phyloP scores from a whole-genome alignment of 176 grass and related monocot species.

The Rhynchospora breviuscula region DNA sequence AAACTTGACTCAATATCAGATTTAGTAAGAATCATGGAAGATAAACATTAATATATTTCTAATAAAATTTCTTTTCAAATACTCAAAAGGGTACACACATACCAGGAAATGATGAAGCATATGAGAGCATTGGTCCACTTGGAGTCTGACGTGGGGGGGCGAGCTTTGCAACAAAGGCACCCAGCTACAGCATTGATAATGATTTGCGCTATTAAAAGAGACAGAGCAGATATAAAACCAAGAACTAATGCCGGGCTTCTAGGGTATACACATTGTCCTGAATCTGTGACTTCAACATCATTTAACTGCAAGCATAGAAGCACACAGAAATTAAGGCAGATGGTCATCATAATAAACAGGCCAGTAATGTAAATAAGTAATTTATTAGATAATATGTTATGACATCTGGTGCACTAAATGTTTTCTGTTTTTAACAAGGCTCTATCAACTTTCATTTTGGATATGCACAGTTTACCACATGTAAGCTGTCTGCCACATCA shows the following conservation, averaged over 20 bases:
- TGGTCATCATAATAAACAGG: not conserved
- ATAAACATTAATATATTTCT: not conserved
- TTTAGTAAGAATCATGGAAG: not conserved
- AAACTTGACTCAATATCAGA: not conserved
- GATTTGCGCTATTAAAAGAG: slow-evolving; percentile 38
- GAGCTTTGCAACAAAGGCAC: slow-evolving; percentile 47
- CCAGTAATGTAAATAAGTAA: too few species aligned
- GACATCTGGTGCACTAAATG: not conserved
- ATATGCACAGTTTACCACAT: not conserved
- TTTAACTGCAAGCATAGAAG: slow-evolving; percentile 20
- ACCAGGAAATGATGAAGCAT: slow-evolving; percentile 47
- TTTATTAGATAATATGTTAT: not conserved
- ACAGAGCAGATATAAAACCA: slow-evolving; percentile 27
- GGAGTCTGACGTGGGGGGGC: slow-evolving; percentile 22
- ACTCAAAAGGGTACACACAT: not conserved
- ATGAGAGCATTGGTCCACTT: slow-evolving; percentile 37
- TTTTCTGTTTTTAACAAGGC: not conserved
- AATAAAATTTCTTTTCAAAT: not conserved
- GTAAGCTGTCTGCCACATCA: not conserved
- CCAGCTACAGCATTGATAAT: slow-evolving; percentile 38
- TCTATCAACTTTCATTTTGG: not conserved
- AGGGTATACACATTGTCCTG: slow-evolving; percentile 35
- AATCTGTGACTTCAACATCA: slow-evolving; percentile 9
- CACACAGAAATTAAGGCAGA: not conserved
- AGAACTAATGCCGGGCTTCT: slow-evolving; percentile 33